Evolutionary conservation across 345 rosid genomes (phyloP).

Genomic region (Arabidopsis suecica): DNA sequence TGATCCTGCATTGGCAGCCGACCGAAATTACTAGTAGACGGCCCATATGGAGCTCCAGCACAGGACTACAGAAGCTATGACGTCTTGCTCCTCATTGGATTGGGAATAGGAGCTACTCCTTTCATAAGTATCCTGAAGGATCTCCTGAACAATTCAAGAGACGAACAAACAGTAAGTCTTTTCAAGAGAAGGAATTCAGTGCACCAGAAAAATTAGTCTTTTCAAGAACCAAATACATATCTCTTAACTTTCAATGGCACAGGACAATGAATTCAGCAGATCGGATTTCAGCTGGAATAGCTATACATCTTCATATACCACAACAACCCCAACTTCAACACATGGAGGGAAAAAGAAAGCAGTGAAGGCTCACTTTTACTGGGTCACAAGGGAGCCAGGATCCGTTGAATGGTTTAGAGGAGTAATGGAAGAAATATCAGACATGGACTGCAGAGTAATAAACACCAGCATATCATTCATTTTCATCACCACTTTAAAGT

Average conservation of each 20-base stretch:
- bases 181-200: no score
- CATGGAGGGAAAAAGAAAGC: conserved; percentile 61
- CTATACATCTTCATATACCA: conserved; percentile 59
- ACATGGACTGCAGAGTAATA: conserved; percentile 83
- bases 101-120: conserved; percentile 98
- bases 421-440: conserved; percentile 94
- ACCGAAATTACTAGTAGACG: conserved; percentile 75
- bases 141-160: conserved; percentile 77
- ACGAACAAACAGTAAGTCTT: conserved; percentile 64
- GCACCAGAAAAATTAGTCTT: neutral
- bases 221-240: conserved; percentile 21
- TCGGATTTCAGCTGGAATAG: conserved; percentile 80
- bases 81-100: conserved; percentile 91
- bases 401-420: conserved; percentile 98
- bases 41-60: conserved; percentile 98
- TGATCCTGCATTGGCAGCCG: conserved; percentile 53
- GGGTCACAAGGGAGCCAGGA: conserved; percentile 97
- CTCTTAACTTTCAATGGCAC: conserved; percentile 48
- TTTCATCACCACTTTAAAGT: neutral
- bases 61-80: conserved; percentile 92
- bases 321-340: conserved; percentile 47
- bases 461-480: conserved; percentile 19
- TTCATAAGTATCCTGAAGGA: conserved; percentile 93
- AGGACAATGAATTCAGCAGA: conserved; percentile 64
- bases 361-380: conserved; percentile 83